Evolutionary conservation across 1,139 yeast genomes (phyloP).

Genomic region (Debaryomycetaceae sp.): DNA sequence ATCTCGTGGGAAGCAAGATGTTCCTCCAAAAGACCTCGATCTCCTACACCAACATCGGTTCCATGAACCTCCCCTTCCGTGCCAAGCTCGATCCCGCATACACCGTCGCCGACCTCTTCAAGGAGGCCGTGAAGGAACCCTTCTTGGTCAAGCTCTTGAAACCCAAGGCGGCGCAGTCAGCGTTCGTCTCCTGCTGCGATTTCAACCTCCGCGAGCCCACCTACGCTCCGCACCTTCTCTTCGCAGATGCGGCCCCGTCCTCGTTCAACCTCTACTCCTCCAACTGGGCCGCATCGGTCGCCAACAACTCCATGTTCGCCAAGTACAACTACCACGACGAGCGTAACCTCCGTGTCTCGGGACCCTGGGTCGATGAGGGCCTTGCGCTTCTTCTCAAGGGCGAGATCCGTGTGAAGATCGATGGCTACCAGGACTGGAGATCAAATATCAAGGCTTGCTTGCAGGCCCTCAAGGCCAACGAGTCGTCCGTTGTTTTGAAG

Average conservation of each 20-base stretch:
- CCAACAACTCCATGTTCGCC: constrained; percentile 23
- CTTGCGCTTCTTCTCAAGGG: constrained; percentile 23
- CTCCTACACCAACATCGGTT: constrained; percentile 27
- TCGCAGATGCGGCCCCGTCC: constrained; percentile 16
- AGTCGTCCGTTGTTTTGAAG: constrained; percentile 34
- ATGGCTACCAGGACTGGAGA: constrained; percentile 38
- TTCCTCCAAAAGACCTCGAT: constrained; percentile 31
- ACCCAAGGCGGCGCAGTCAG: constrained; percentile 32
- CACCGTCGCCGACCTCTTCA: constrained; percentile 23
- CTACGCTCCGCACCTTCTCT: constrained; percentile 29
- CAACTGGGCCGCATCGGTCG: constrained; percentile 30
- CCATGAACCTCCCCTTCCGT: constrained; percentile 29
- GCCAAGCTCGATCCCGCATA: constrained; percentile 17
- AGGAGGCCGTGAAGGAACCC: constrained; percentile 29
- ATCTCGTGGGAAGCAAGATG: constrained; percentile 39
- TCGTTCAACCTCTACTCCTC: constrained; percentile 31
- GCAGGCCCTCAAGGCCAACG: constrained; percentile 24
- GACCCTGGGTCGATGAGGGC: constrained; percentile 35
- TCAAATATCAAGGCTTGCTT: constrained; percentile 26
- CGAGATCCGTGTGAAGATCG: constrained; percentile 30
- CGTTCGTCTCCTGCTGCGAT: constrained; percentile 37
- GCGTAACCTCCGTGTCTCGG: constrained; percentile 21
- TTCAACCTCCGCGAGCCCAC: constrained; percentile 30
- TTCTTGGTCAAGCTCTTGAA: constrained; percentile 35
- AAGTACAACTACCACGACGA: constrained; percentile 38